A percentile compares a stretch with the other conserved stretches of the same genome.
Evolutionary conservation across 2,329 filamentous ascomycete genomes (phyloP).

Genomic region (Endoconidiophora laricicola): DNA sequence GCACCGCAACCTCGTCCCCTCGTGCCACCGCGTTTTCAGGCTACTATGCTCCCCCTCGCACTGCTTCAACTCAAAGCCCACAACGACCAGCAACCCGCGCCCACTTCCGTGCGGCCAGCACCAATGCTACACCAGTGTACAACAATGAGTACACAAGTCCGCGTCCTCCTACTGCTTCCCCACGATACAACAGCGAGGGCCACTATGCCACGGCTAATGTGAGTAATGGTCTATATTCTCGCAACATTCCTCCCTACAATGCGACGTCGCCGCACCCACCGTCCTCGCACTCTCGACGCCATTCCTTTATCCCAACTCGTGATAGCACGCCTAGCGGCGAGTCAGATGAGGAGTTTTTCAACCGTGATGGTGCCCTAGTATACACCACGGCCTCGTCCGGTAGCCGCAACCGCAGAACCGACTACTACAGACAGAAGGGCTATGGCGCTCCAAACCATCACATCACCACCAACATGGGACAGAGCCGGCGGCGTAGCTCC

Average conservation of each 20-base stretch:
- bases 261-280: conserved; percentile 25
- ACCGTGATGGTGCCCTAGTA: conserved; percentile 7
- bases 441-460: neutral
- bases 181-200: conserved; percentile 44
- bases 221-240: conserved; percentile 34
- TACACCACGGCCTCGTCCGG: conserved; percentile 6
- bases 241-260: conserved; percentile 29
- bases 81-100: conserved; percentile 13
- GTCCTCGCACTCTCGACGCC: conserved; percentile 34
- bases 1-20: conserved; percentile 7
- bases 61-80: conserved; percentile 9
- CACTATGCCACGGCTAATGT: conserved; percentile 50
- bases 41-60: conserved; percentile 3
- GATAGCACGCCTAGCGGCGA: conserved; percentile 42
- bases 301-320: conserved; percentile 42
- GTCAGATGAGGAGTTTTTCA: conserved; percentile 38
- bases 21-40: conserved; percentile 3
- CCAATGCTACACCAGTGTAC: conserved; percentile 6
- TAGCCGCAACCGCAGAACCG: conserved; percentile 2
- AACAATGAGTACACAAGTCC: conserved; percentile 20
- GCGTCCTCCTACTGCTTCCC: conserved; percentile 36
- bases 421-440: conserved; percentile 4
- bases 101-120: conserved; percentile 12
- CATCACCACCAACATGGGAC: neutral
- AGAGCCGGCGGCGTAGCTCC: conserved; percentile 9